These are phyloP conservation scores for Talaromyces adpressus DNA, from an alignment of 495 filamentous ascomycete genomes.

Conservation along the genomic window DNA sequence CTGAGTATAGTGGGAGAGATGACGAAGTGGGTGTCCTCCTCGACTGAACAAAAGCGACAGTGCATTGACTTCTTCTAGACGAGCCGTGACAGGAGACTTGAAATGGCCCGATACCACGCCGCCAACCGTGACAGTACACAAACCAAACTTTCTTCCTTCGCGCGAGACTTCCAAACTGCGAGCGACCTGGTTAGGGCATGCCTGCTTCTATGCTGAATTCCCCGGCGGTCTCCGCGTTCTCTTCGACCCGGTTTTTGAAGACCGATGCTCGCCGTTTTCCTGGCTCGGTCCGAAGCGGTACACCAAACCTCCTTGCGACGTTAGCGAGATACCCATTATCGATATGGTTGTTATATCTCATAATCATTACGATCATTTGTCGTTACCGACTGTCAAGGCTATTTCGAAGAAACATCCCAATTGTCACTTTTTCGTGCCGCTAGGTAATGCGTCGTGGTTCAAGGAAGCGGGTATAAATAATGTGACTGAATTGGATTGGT, in stretches of 20 bases:
- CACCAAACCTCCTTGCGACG: conserved; percentile 69
- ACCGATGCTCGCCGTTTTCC: conserved; percentile 72
- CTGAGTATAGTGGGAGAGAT: not conserved
- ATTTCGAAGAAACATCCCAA: conserved; percentile 67
- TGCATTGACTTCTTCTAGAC: conserved; percentile 27
- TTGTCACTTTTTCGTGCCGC: conserved; percentile 80
- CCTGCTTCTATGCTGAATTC: conserved; percentile 91
- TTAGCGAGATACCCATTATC: conserved; percentile 73
- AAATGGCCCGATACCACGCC: conserved; percentile 57
- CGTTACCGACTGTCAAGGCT: conserved; percentile 62
- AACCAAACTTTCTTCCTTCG: conserved; percentile 61
- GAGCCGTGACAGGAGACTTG: conserved; percentile 43
- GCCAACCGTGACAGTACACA: conserved; percentile 59
- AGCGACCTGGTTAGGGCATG: conserved; percentile 95
- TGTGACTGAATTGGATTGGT: conserved; percentile 93
- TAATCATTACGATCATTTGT: conserved; percentile 92
- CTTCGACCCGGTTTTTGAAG: conserved; percentile 93
- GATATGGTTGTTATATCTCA: conserved; percentile 91
- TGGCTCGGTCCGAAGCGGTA: conserved; percentile 73
- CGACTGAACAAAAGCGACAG: not conserved
- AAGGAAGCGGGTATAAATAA: conserved; percentile 54
- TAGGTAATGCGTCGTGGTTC: conserved; percentile 91
- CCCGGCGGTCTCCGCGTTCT: conserved; percentile 81
- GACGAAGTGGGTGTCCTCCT: not conserved
- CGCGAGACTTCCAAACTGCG: conserved; percentile 58